Evolutionary conservation across 164 flowering plant species (phyloP).

Genomic region (Amborella trichopoda): DNA sequence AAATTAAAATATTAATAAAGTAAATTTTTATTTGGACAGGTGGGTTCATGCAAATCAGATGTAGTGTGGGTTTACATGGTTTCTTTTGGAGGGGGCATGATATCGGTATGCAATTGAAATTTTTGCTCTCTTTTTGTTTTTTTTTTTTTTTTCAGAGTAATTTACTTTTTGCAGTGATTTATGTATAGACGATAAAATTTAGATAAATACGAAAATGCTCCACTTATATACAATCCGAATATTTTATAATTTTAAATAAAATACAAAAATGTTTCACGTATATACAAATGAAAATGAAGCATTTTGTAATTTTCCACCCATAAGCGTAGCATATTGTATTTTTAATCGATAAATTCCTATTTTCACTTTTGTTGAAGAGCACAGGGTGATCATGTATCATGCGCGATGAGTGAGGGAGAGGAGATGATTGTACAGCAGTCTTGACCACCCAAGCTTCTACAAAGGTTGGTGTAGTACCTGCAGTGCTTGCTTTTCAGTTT

Average conservation of each 20-base stretch:
- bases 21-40: conserved; percentile 30
- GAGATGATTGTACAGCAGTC: conserved; percentile 62
- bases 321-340: neutral
- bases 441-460: conserved; percentile 94
- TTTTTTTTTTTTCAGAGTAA: neutral
- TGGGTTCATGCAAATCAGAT: conserved; percentile 50
- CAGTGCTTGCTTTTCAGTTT: no score
- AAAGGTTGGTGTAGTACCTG: no score
- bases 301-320: no score
- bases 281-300: neutral
- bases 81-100: conserved; percentile 94
- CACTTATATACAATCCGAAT: neutral
- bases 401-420: conserved; percentile 37
- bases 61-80: conserved; percentile 88
- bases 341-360: neutral
- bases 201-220: neutral
- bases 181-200: neutral
- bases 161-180: neutral
- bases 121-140: conserved; percentile 1
- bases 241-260: neutral
- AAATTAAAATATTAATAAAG: no score
- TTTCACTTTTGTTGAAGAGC: neutral
- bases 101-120: conserved; percentile 50
- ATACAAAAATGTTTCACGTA: neutral
- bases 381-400: conserved; percentile 68